Evolutionary conservation across 768 basidiomycete genomes (phyloP), one percentile per base, ranked within the genome.

Genomic region (Grammothele lineata): DNA sequence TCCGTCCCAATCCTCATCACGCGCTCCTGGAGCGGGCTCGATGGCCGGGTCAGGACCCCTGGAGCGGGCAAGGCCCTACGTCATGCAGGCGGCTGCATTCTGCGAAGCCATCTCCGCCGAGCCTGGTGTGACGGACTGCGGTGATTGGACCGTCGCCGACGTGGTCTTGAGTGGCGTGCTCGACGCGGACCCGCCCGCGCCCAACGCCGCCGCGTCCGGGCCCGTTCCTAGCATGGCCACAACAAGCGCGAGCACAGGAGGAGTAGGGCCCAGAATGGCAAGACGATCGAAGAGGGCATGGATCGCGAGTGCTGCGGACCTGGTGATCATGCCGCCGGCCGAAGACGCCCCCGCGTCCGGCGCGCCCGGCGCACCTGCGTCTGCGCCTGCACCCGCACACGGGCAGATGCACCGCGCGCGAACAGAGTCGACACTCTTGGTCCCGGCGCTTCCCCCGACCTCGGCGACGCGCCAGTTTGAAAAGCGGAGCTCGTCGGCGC

Each of bases 111-210:
- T 66, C 21, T 49, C 41, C 24, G 48, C 50, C 39, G 52, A 47
- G 26, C 51, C 51, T 2, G 51, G 42, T 35, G 30, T 44, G 34
- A 39, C 44, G 21, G 43, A 42, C 48, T 44, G 49, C 30, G 45
- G 50, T n/a, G 61, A 63, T 33, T 68, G 63, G 63, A 61, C 63
- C 3, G 53, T 70, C 21, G 60, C 63, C 3, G 70, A 70, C 42
- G 44, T 63, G 35, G 47, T 70, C 1, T 56, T 71, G 3, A 60
- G 61, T 37, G 68, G 67, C 9, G 57, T 55, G 5, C 63, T 71
- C n/a, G 69, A 71, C 43, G 55, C 58, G 1, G 49, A 50, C 15
- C 30, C 25, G 23, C 8, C 47, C 40, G 10, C 42, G 17, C 19
- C 26, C 10, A 48, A 25, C n/a, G 45, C 35, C 10, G 17, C 47